phyloP scores from a whole-genome alignment of 2,329 filamentous ascomycete species.

The Zalaria obscura region DNA sequence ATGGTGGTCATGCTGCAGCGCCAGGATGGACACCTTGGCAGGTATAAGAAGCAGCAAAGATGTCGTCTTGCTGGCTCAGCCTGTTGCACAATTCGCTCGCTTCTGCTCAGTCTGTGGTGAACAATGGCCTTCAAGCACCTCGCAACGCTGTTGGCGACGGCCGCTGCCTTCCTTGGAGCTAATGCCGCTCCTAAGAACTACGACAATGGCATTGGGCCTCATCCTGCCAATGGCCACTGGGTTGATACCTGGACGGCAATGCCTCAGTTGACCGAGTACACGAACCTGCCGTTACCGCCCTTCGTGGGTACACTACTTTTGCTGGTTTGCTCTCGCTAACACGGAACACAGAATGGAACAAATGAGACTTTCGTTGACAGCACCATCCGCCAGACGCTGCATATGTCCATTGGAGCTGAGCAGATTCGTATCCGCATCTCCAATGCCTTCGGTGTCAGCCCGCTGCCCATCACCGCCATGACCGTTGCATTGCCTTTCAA shows the following conservation, averaged over 20 bases:
- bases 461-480: conserved; percentile 45
- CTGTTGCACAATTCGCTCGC: too few relatives aligned
- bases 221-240: conserved; percentile 31
- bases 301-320: conserved; percentile 30
- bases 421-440: conserved; percentile 49
- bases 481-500: conserved; percentile 42
- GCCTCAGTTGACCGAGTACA: conserved; percentile 49
- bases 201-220: not conserved
- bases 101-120: too few relatives aligned
- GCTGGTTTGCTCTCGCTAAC: too few relatives aligned
- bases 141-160: not conserved
- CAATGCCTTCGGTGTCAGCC: conserved; percentile 48
- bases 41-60: too few relatives aligned
- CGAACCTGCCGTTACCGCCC: conserved; percentile 45
- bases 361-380: conserved; percentile 44
- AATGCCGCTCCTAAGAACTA: not conserved
- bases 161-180: not conserved
- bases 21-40: too few relatives aligned
- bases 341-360: conserved; percentile 31
- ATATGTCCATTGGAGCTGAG: conserved; percentile 41
- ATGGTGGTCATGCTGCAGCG: too few relatives aligned
- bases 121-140: too few relatives aligned
- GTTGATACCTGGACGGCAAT: conserved; percentile 51
- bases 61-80: too few relatives aligned
- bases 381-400: conserved; percentile 52